Evolutionary conservation across 2,329 filamentous ascomycete genomes (phyloP).

Genomic region (Arthrobotrys musiformis): DNA sequence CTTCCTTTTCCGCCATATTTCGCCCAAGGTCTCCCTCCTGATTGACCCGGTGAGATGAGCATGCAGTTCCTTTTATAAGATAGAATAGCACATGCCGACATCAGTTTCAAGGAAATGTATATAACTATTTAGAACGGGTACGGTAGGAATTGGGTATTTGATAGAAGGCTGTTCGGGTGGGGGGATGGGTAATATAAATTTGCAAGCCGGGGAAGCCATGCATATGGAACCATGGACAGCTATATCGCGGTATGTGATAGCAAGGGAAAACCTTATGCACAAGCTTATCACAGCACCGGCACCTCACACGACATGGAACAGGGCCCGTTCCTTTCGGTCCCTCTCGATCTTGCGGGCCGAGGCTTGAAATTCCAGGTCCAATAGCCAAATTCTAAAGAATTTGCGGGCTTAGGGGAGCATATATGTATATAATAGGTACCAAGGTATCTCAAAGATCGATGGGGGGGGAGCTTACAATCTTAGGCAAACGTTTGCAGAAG

Average conservation of each 20-base stretch:
- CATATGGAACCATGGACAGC: background rate
- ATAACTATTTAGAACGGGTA: too few relatives aligned
- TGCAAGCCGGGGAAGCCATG: background rate
- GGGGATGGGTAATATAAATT: background rate
- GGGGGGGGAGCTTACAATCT: constrained; percentile 59
- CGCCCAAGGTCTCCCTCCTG: constrained; percentile 75
- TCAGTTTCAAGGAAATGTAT: constrained; percentile 54
- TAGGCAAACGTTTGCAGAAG: constrained; percentile 58
- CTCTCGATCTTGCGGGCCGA: background rate
- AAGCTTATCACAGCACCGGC: constrained; percentile 30
- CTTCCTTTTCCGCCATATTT: constrained; percentile 76
- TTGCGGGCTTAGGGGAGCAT: background rate
- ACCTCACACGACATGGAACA: constrained; percentile 36
- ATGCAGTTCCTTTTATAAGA: constrained; percentile 70
- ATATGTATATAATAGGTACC: background rate
- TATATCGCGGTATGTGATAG: constrained; percentile 19
- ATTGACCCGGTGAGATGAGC: constrained; percentile 84
- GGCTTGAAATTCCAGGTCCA: background rate
- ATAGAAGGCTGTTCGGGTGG: background rate
- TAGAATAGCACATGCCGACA: constrained; percentile 32
- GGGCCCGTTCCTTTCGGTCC: constrained; percentile 16
- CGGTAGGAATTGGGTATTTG: background rate
- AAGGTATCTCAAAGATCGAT: background rate
- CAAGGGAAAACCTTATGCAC: constrained; percentile 30
- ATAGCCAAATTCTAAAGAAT: background rate